phyloP scores from a whole-genome alignment of 2,329 filamentous ascomycete species.

The Nemania abortiva region DNA sequence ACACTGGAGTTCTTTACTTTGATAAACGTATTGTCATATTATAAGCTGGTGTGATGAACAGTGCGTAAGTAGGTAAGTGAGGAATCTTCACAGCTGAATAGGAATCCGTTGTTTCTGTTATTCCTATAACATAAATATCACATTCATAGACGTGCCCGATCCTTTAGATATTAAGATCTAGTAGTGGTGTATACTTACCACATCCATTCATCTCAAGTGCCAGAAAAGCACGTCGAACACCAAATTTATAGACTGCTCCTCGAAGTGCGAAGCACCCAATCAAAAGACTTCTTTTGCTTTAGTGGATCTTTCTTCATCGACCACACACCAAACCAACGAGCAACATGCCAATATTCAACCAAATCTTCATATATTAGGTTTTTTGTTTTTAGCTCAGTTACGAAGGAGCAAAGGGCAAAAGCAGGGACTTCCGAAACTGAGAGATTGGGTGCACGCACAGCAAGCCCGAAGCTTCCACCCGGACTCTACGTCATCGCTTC shows the following conservation, averaged over 20 bases:
- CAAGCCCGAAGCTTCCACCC: background rate
- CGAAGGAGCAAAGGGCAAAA: background rate
- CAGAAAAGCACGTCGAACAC: background rate
- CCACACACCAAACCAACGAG: conserved; percentile 27
- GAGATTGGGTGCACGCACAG: background rate
- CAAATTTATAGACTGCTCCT: background rate
- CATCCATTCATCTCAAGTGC: background rate
- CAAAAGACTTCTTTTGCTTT: conserved; percentile 21
- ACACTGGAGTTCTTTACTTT: background rate
- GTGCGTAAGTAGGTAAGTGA: background rate
- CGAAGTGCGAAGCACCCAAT: conserved; percentile 34
- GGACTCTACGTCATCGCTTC: conserved; percentile 6
- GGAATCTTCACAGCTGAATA: background rate
- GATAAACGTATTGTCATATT: background rate
- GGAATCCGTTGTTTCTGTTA: background rate
- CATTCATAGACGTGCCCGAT: background rate
- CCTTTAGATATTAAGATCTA: background rate
- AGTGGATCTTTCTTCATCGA: conserved; percentile 35
- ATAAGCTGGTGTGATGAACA: background rate
- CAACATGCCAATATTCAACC: conserved; percentile 24
- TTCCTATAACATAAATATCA: background rate
- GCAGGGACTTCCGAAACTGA: background rate
- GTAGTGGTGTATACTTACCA: background rate
- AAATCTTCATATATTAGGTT: conserved; percentile 1
- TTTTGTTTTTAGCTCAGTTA: background rate